Percentiles rank a stretch among this genome's conserved stretches.
These are phyloP conservation scores for Fusarium goolgardi DNA, from an alignment of 2,329 filamentous ascomycete genomes.

Conservation along the genomic window DNA sequence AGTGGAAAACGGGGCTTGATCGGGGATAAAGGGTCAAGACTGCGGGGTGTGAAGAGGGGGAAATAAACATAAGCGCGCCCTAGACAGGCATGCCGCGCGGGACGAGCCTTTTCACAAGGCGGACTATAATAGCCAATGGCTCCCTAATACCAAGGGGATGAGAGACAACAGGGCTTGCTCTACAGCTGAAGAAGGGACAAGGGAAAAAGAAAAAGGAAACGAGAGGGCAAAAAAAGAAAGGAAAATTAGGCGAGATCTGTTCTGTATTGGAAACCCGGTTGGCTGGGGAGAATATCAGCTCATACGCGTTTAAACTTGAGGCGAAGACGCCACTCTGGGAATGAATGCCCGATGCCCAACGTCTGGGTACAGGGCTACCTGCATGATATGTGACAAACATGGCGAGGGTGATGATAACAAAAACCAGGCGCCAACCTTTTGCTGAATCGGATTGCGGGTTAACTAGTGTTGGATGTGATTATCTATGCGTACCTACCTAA, in stretches of 20 bases:
- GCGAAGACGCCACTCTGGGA: conserved; percentile 13
- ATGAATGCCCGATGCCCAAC: neutral
- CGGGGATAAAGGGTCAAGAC: conserved; percentile 21
- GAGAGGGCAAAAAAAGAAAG: neutral
- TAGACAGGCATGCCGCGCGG: conserved; percentile 14
- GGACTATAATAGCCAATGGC: conserved; percentile 9
- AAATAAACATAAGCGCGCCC: conserved; percentile 37
- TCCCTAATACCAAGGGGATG: conserved; percentile 5
- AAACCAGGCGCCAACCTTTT: neutral
- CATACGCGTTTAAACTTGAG: conserved; percentile 22
- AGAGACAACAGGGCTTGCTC: conserved; percentile 11
- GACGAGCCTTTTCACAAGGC: conserved; percentile 24
- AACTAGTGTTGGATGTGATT: neutral
- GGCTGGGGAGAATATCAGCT: conserved; percentile 1
- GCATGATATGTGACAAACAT: neutral
- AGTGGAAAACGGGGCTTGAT: conserved; percentile 16
- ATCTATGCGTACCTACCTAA: neutral
- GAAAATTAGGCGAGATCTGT: conserved; percentile 22
- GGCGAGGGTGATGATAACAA: neutral
- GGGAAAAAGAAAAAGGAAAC: neutral
- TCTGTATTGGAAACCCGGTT: conserved; percentile 10
- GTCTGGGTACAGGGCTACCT: neutral
- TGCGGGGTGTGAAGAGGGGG: conserved; percentile 23
- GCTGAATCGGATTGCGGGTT: conserved; percentile 6
- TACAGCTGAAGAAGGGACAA: conserved; percentile 3